Evolutionary conservation across 169 alveolate species (phyloP).

Genomic region (Cryptosporidium felis): DNA sequence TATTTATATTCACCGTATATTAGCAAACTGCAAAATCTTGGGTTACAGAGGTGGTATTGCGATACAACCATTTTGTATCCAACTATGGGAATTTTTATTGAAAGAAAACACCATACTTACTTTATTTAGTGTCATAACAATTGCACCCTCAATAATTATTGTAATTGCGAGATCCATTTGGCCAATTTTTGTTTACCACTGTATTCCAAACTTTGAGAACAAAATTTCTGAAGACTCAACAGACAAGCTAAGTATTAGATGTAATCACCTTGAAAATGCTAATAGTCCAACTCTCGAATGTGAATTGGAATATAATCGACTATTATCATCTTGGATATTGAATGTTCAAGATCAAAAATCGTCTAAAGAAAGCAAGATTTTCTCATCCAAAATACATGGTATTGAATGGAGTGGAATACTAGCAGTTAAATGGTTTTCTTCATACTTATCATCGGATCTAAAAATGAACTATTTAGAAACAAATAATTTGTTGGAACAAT

Average conservation of each 20-base stretch:
- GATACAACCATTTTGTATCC: conserved; percentile 54
- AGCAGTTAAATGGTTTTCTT: conserved; percentile 24
- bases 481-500: background rate
- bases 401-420: conserved; percentile 68
- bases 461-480: background rate
- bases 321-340: background rate
- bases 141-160: conserved; percentile 26
- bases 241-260: no score
- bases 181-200: conserved; percentile 68
- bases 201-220: background rate
- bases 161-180: conserved; percentile 51
- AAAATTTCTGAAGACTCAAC: background rate
- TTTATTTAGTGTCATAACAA: background rate
- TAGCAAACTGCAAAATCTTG: conserved; percentile 5
- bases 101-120: background rate
- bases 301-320: background rate
- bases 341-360: background rate
- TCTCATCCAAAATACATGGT: conserved; percentile 5
- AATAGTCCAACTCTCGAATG: background rate
- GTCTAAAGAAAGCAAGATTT: background rate
- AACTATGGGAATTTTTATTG: conserved; percentile 35
- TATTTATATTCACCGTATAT: conserved; percentile 27
- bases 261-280: no score
- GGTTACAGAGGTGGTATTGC: conserved; percentile 42
- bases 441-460: background rate